phyloP scores from a whole-genome alignment of 2,329 filamentous ascomycete species.

The Penicillium sp. region DNA sequence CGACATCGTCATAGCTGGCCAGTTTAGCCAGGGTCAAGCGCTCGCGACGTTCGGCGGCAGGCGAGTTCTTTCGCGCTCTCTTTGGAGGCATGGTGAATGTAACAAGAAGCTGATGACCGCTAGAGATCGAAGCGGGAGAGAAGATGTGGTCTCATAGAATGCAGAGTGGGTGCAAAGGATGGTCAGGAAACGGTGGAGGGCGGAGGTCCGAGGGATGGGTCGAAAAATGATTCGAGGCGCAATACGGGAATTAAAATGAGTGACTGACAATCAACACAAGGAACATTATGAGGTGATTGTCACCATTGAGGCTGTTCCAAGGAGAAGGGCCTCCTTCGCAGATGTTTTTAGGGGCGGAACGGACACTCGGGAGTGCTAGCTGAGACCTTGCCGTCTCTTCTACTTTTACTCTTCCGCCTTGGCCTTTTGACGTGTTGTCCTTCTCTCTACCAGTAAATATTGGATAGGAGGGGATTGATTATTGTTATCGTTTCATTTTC shows the following conservation, averaged over 20 bases:
- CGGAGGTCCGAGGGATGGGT: constrained; percentile 2
- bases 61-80: constrained; percentile 31
- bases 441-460: not conserved
- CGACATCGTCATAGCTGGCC: constrained; percentile 89
- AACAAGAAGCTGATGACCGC: constrained; percentile 1
- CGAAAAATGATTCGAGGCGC: not conserved
- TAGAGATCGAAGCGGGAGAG: not conserved
- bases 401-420: constrained; percentile 2
- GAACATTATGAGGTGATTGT: not conserved
- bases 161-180: constrained; percentile 1
- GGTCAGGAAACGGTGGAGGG: not conserved
- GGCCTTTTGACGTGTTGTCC: not conserved
- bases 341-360: constrained; percentile 15
- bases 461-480: not conserved
- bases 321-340: constrained; percentile 4
- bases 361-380: constrained; percentile 1
- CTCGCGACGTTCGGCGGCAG: constrained; percentile 53
- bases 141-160: constrained; percentile 12
- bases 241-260: constrained; percentile 3
- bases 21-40: constrained; percentile 83
- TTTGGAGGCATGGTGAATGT: constrained; percentile 39
- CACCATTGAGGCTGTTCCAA: constrained; percentile 9
- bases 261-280: constrained; percentile 1
- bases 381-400: constrained; percentile 2
- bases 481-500: not conserved